Base-by-base conservation (phyloP, 805 yeast genomes). In the Blastobotrys chiropterorum region DNA sequence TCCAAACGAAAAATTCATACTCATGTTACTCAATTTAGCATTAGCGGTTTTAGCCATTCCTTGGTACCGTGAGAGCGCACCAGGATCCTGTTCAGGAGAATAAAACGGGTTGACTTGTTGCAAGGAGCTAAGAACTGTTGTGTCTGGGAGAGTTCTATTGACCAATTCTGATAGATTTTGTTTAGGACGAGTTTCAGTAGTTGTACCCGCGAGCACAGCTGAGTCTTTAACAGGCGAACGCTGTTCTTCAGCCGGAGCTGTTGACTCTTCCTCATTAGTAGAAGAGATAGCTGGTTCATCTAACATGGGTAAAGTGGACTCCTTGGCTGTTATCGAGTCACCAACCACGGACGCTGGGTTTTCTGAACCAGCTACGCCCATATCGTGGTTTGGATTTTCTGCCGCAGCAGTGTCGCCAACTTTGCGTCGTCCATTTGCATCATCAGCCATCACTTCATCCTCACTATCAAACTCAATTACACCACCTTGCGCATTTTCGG, bases 1-100 rank as follows among this genome's bases (percentile, higher is more conserved):
- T 6, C 53, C 56, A 31, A 53, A 50, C 2, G 51, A 48, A 42
- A 53, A 53, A 38, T 46, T 49, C 16, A 53, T 31, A 16, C 38
- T 34, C 5, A 47, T 43, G 13, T 51, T 48, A 7, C 48, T 16
- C 14, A 50, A 13, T n/a, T 44, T 38, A 16, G 15, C 17, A 13
- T 48, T 19, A 7, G 41, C 52, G 6, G 39, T 16, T 17, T 50
- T 34, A 14, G 53, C 19, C 50, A 53, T 50, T 3, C 20, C 26
- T 34, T 41, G 53, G 31, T 47, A 53, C 7, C 41, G 47, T 4
- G n/a, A n/a, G 3, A 44, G 47, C 8, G 21, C 39, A 38, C 38
- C 31, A 2, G 19, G 6, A 15, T 38, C 17, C 2, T 30, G 38
- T 14, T 15, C 20, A 5, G 19, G 30, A 8, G 40, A 26, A 14